Conservation (phyloP, 2,329 filamentous ascomycete species). For the Penicillium frequentans region DNA sequence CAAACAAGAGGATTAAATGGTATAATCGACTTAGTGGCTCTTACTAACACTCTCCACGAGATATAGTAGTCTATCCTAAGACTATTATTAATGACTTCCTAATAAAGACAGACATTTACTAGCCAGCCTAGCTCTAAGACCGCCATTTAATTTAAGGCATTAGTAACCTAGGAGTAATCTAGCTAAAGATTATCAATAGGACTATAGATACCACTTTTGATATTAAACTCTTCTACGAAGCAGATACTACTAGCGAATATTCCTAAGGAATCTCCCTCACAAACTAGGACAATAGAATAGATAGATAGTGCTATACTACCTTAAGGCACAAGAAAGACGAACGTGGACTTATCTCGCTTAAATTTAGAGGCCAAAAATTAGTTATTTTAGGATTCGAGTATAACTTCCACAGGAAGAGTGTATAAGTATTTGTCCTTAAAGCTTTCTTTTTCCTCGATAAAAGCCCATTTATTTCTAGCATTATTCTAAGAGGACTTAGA, state of each 20-base stretch:
- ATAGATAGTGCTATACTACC: conserved; percentile 2
- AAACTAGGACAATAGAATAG: conserved; percentile 9
- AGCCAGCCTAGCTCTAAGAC: conserved; percentile 8
- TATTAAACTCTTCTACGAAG: conserved; percentile 3
- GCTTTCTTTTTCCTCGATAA: conserved; percentile 5
- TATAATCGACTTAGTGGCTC: conserved; percentile 3
- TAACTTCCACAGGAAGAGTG: conserved; percentile 6
- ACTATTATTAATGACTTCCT: conserved; percentile 8
- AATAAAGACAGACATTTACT: conserved; percentile 11
- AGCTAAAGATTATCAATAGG: conserved; percentile 14
- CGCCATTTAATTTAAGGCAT: conserved; percentile 10
- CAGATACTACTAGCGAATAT: conserved; percentile 7
- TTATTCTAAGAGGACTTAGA: no score
- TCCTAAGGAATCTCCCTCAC: conserved; percentile 9
- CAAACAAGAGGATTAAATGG: conserved; percentile 12
- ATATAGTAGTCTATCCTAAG: not conserved
- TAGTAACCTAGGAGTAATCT: conserved; percentile 14
- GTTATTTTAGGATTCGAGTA: conserved; percentile 3
- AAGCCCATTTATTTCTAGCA: conserved; percentile 12
- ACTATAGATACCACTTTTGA: conserved; percentile 5
- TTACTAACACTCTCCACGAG: conserved; percentile 9
- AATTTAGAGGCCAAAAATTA: not conserved
- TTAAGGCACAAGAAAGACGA: conserved; percentile 10
- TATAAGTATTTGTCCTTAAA: conserved; percentile 6
- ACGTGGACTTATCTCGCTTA: conserved; percentile 15